Evolutionary conservation across 176 grass and related monocot genomes (phyloP), one percentile per base, ranked within the genome.

Genomic region (Triticum dicoccoides): DNA sequence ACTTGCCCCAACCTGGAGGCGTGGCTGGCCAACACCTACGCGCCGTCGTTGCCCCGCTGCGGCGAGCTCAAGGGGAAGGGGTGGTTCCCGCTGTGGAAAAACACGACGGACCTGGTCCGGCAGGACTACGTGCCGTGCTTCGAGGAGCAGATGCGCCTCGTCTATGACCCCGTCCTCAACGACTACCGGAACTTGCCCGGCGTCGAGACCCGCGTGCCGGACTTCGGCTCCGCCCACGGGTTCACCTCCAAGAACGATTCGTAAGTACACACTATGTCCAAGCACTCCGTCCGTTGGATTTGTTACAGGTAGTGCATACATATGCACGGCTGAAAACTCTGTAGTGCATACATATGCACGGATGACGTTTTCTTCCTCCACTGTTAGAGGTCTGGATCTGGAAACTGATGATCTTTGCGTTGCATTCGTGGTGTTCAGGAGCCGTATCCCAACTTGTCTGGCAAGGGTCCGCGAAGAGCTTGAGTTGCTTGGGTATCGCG

Each of bases 131-230:
- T 37, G 2, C 11, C 9, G 7, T 69, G 30, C 54, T 59, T 59
- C 54, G 54, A 24, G 9, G 78, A 80, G 61, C 78, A 65, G 61
- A 65, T 80, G 78, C 12, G 78, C 8, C 58, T 80, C 8, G 23
- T 65, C 12, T 80, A 80, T 24, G 78, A 65, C 0, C 61, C 78
- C 7, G 2, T 0, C 6, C n/a, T 8, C 61, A 11, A 29, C 12
- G 78, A 80, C 37, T 65, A 45, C 61, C 37, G 78, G 11, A 45
- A 80, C 78, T 3, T 29, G 13, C 78, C 78, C 23, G 78, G 78
- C 37, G 37, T 80, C 0, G 38, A 11, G 37, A 80, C 78, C 1
- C n/a, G 61, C 14, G 61, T 80, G 21, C 78, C 61, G n/a, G 27
- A 45, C 78, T 80, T 80, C 38, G 35, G 78, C 61, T 44, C 61